Conservation (phyloP, 768 basidiomycete species). For the Leccinum barrowsii region DNA sequence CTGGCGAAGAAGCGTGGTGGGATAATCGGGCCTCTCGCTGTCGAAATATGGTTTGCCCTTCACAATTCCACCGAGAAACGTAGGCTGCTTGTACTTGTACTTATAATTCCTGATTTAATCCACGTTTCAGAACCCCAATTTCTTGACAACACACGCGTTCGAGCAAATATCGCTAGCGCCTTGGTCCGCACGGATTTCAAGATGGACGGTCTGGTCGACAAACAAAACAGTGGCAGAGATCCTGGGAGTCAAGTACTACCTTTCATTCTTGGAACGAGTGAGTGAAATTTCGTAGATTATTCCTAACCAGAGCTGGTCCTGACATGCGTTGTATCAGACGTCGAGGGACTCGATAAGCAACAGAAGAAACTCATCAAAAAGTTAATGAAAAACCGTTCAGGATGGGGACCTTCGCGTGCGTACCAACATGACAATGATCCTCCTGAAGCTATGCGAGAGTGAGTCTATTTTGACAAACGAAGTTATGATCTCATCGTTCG, state of each 20-base stretch:
- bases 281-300: neutral
- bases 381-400: constrained; percentile 3
- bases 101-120: neutral
- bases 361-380: constrained; percentile 12
- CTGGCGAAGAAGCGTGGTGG: constrained; percentile 6
- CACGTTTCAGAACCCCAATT: constrained; percentile 5
- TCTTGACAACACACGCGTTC: constrained; percentile 4
- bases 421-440: constrained; percentile 21
- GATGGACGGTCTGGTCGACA: neutral
- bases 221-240: neutral
- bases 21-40: constrained; percentile 20
- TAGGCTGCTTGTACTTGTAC: neutral
- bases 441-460: constrained; percentile 23
- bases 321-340: constrained; percentile 3
- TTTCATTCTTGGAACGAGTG: constrained; percentile 19
- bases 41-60: constrained; percentile 18
- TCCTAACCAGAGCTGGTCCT: neutral
- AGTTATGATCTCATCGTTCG: neutral
- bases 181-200: constrained; percentile 7
- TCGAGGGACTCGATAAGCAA: neutral
- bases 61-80: constrained; percentile 5
- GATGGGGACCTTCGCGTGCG: constrained; percentile 11
- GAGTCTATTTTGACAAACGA: neutral
- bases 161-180: constrained; percentile 17
- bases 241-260: neutral